These are phyloP conservation scores for Naganishia onofrii DNA, from an alignment of 768 basidiomycete genomes.

Conservation along the genomic window DNA sequence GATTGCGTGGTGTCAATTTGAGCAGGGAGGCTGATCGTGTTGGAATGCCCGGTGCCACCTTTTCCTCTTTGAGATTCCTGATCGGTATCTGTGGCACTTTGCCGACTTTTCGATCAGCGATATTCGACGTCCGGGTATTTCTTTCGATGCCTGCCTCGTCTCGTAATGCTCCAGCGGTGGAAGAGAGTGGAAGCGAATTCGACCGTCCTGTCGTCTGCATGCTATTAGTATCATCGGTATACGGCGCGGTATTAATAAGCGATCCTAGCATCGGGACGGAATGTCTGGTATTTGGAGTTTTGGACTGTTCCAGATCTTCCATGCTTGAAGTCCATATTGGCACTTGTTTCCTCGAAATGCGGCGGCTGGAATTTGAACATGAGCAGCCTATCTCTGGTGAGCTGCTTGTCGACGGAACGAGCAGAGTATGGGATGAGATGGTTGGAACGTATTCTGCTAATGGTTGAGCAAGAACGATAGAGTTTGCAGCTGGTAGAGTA, in stretches of 20 bases:
- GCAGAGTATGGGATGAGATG: neutral
- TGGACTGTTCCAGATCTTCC: neutral
- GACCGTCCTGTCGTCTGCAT: neutral
- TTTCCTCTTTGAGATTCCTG: neutral
- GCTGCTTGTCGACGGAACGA: neutral
- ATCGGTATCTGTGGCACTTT: neutral
- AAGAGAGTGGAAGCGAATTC: neutral
- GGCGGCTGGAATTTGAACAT: neutral
- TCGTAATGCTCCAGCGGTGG: neutral
- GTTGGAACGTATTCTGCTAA: neutral
- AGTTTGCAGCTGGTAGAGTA: neutral
- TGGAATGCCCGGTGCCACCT: neutral
- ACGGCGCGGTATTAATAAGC: neutral
- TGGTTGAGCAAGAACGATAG: neutral
- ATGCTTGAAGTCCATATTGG: neutral
- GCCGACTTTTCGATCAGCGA: neutral
- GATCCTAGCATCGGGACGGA: neutral
- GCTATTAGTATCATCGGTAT: neutral
- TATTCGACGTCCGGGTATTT: neutral
- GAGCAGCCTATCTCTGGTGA: neutral
- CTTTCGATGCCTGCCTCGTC: neutral
- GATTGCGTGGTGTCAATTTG: neutral
- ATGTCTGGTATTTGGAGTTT: neutral
- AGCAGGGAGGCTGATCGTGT: neutral
- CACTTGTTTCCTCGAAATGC: slow-evolving; percentile 7